These are phyloP conservation scores for Pugionium dolabratum DNA, from an alignment of 345 rosid species.

Conservation along the genomic window DNA sequence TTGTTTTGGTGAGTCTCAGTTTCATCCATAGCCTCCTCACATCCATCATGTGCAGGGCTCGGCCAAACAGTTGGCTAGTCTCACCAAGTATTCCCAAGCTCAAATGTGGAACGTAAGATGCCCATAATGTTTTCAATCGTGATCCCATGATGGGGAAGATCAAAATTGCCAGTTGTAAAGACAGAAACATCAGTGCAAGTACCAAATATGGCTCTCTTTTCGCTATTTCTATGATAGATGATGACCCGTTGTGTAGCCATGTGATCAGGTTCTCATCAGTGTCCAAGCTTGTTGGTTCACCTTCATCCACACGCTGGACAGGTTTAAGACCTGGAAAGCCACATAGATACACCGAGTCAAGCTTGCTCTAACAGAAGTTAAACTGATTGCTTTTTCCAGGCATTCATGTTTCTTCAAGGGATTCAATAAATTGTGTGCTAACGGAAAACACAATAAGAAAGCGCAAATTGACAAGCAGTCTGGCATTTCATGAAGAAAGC, in stretches of 20 bases:
- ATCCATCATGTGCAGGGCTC: constrained; percentile 64
- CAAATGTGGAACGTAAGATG: constrained; percentile 55
- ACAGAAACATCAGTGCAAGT: constrained; percentile 54
- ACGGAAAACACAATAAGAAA: constrained; percentile 7
- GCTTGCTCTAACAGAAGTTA: constrained; percentile 8
- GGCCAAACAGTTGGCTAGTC: constrained; percentile 72
- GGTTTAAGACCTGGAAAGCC: constrained; percentile 60
- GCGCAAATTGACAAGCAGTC: not conserved
- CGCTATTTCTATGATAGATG: constrained; percentile 51
- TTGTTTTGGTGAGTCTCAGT: constrained; percentile 68
- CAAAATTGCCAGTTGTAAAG: constrained; percentile 52
- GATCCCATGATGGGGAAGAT: constrained; percentile 49
- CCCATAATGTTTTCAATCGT: constrained; percentile 62
- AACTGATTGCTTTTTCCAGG: not conserved
- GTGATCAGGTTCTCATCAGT: constrained; percentile 31
- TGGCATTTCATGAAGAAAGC: not conserved
- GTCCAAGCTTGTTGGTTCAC: constrained; percentile 39
- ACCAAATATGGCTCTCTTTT: constrained; percentile 64
- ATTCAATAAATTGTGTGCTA: not conserved
- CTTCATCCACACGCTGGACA: constrained; percentile 49
- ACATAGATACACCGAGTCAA: constrained; percentile 17
- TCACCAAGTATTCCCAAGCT: constrained; percentile 85
- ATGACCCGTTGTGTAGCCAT: constrained; percentile 42
- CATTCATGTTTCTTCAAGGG: constrained; percentile 14
- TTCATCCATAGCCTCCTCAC: constrained; percentile 85